phyloP scores from a whole-genome alignment of 1,284 basidiomycete species.

The Agroathelia rolfsii region DNA sequence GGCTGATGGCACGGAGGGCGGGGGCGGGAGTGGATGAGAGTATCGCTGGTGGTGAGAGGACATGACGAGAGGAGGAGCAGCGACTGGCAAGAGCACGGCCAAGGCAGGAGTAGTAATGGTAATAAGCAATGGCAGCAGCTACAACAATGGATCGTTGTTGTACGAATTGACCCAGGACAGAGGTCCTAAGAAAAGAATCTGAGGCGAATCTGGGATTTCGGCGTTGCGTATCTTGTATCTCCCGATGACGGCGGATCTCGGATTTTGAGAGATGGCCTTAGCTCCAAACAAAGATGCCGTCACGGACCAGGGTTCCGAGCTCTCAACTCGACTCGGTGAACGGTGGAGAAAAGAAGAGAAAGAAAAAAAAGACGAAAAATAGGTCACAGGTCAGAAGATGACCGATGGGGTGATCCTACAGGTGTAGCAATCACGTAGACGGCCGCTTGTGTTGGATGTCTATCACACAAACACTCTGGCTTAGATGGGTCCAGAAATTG shows the following conservation, averaged over 20 bases:
- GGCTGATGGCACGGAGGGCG: conserved; percentile 23
- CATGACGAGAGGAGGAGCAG: conserved; percentile 29
- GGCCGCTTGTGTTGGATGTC: too few species aligned
- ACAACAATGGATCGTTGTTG: conserved; percentile 24
- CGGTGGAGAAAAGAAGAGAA: too few species aligned
- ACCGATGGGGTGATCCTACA: too few species aligned
- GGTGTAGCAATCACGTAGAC: too few species aligned
- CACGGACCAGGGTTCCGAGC: too few species aligned
- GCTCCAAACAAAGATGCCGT: too few species aligned
- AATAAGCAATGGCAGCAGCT: conserved; percentile 15
- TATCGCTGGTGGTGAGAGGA: conserved; percentile 22
- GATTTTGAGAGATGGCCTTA: too few species aligned
- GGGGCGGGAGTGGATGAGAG: conserved; percentile 21
- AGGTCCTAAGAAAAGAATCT: conserved; percentile 8
- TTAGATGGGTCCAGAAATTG: too few species aligned
- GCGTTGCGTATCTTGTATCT: conserved; percentile 27
- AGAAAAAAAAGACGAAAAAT: too few species aligned
- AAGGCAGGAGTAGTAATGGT: conserved; percentile 13
- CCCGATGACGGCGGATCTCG: conserved; percentile 48
- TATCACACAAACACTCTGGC: too few species aligned
- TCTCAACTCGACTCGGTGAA: too few species aligned
- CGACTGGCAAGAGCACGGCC: background rate
- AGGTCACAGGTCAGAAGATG: too few species aligned
- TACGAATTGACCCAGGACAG: conserved; percentile 15
- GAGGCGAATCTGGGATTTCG: conserved; percentile 30